phyloP scores from a whole-genome alignment of 164 flowering plant species.

The Platanus orientalis region DNA sequence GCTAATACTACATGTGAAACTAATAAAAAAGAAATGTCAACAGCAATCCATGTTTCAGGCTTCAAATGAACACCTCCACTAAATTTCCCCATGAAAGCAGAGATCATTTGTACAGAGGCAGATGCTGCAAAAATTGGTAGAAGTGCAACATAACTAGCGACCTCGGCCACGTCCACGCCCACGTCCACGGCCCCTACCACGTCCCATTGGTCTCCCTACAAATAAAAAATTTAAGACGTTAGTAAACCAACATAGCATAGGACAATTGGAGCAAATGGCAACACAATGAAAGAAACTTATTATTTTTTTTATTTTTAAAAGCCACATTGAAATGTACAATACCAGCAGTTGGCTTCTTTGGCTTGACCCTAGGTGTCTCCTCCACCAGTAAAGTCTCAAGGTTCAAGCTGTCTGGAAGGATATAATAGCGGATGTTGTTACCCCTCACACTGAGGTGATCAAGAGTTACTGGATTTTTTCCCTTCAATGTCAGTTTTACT shows the following conservation, averaged over 20 bases:
- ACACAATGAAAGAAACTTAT: background rate
- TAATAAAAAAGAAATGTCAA: no score
- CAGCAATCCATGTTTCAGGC: no score
- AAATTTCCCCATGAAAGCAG: no score
- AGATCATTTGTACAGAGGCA: no score
- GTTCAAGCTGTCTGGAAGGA: constrained; percentile 89
- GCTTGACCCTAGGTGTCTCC: constrained; percentile 89
- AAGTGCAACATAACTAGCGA: no score
- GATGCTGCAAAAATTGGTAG: no score
- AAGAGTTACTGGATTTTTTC: constrained; percentile 78
- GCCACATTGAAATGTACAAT: constrained; percentile 1
- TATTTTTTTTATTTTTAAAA: no score
- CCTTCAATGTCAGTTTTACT: constrained; percentile 77
- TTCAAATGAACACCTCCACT: no score
- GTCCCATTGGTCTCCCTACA: constrained; percentile 77
- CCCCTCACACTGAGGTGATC: constrained; percentile 94
- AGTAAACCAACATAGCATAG: background rate
- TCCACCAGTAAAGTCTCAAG: constrained; percentile 86
- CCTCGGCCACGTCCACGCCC: constrained; percentile 93
- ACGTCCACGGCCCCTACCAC: constrained; percentile 90
- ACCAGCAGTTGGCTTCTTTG: constrained; percentile 92
- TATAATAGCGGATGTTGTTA: constrained; percentile 80
- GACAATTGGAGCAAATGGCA: background rate
- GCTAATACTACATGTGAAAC: no score
- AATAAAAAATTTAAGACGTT: background rate